These are phyloP conservation scores for Syzygium jambos DNA, from an alignment of 345 rosid genomes.

Conservation along the genomic window DNA sequence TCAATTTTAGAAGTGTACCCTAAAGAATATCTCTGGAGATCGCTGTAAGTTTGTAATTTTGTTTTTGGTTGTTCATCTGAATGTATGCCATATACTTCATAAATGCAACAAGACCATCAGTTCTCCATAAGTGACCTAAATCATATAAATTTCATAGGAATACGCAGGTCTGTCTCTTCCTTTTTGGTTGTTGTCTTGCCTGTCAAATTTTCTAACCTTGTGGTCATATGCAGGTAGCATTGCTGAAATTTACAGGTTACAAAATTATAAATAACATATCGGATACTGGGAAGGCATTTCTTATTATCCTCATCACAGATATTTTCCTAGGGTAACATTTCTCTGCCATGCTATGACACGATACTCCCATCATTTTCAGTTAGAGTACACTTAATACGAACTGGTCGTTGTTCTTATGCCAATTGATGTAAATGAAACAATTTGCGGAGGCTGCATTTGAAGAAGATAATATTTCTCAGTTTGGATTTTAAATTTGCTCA, in stretches of 20 bases:
- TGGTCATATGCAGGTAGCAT: slow-evolving; percentile 57
- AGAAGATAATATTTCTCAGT: not conserved
- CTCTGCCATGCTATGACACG: not conserved
- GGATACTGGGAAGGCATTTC: slow-evolving; percentile 86
- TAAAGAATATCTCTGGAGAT: not conserved
- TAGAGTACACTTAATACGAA: not conserved
- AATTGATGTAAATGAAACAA: not conserved
- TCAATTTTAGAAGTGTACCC: not conserved
- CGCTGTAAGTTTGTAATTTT: not conserved
- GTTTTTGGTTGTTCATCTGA: not conserved
- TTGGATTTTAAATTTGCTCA: not conserved
- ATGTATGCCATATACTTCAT: not conserved
- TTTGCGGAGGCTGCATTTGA: not conserved
- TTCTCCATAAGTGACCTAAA: not conserved
- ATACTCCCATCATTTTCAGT: not conserved
- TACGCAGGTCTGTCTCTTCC: not conserved
- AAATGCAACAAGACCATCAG: not conserved
- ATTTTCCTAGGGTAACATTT: slow-evolving; percentile 69
- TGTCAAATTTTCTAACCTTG: not conserved
- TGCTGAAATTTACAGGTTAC: slow-evolving; percentile 91
- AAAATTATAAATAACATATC: slow-evolving; percentile 73
- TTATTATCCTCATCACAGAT: slow-evolving; percentile 71
- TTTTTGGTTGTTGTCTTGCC: not conserved
- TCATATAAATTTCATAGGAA: not conserved
- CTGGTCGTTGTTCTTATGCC: not conserved